Base-by-base conservation (phyloP, 2,329 filamentous ascomycete genomes). In the Alternaria brassicae region DNA sequence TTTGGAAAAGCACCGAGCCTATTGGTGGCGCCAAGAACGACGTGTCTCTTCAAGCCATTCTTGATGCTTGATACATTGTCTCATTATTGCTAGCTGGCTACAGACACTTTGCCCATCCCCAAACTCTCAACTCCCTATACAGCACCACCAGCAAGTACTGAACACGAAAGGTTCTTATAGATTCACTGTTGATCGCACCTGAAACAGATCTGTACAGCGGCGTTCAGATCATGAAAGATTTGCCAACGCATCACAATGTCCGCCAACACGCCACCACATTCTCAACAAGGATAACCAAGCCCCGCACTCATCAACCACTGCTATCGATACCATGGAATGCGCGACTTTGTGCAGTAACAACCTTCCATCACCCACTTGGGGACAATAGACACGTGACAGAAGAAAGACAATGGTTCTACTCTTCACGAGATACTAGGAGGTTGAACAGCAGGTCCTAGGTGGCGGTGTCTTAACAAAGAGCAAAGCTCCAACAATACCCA, bases 1-100 rank as follows among this genome's bases (percentile, higher is more conserved):
- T 96, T 73, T 95, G 91, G 90, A 91, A 89, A 72, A 83, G 85
- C 63, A 86, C 92, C 53, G 89, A 86, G 21, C 85, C 88, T 51
- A 81, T 90, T 75, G 90, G 88, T 23, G 81, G 78, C 7, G 68
- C 66, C 12, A 75, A 78, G 34, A 77, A 78, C 51, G 82, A 81
- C 28, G 77, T 82, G 44, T 79, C 78, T 3, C 79, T 91, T 21
- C 87, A 91, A 61, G 81, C 85, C 28, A 86, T 90, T 44, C 77
- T 72, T 78, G 86, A 61, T 15, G 58, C 65, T 56, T 76, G 61
- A 73, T 34, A 60, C 44, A 27, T 21, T 15, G 15, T 21, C 37
- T 48, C 32, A n/a, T 56, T 13, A 17, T 12, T 27, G 47, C 47
- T 32, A 12, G 17, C 12, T 30, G 25, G 15, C 12, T 15, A 8